These are phyloP conservation scores for Phanerodontia chrysosporium DNA, from an alignment of 768 basidiomycete species.

Conservation along the genomic window DNA sequence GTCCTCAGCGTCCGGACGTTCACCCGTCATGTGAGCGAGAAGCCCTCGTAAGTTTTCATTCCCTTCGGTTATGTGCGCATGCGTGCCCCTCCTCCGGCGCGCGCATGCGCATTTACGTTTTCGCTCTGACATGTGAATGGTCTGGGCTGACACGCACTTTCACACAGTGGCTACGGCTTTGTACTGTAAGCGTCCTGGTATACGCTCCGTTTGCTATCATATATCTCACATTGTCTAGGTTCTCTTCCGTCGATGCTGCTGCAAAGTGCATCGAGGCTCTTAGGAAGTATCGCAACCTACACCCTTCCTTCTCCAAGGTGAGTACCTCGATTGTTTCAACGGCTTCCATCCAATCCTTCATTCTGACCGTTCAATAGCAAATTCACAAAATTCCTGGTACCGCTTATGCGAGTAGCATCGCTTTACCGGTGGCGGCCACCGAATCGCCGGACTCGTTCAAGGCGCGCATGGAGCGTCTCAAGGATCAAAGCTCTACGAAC, in stretches of 20 bases:
- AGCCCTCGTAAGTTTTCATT: conserved; percentile 42
- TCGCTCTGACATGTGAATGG: neutral
- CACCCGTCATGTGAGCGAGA: conserved; percentile 76
- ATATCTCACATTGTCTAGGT: conserved; percentile 39
- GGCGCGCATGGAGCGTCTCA: conserved; percentile 71
- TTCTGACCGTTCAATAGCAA: conserved; percentile 34
- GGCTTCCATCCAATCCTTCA: neutral
- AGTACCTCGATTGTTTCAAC: conserved; percentile 4
- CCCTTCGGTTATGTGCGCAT: conserved; percentile 8
- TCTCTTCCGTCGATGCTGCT: conserved; percentile 61
- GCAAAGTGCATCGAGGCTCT: conserved; percentile 71
- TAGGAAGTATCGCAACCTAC: conserved; percentile 69
- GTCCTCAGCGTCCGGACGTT: conserved; percentile 81
- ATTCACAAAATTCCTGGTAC: conserved; percentile 85
- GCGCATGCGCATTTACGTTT: neutral
- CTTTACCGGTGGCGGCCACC: conserved; percentile 9
- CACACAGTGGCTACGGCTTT: conserved; percentile 68
- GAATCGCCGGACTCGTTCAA: conserved; percentile 53
- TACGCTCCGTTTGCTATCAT: neutral
- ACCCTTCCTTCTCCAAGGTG: conserved; percentile 87
- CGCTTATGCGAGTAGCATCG: conserved; percentile 38
- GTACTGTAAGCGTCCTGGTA: conserved; percentile 53
- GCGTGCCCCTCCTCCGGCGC: neutral
- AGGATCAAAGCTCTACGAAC: conserved; percentile 66
- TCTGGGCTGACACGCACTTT: neutral